A percentile compares a stretch with the other conserved stretches of the same genome.
phyloP scores from a whole-genome alignment of 2,329 filamentous ascomycete genomes.

The Sarocladium strictum region DNA sequence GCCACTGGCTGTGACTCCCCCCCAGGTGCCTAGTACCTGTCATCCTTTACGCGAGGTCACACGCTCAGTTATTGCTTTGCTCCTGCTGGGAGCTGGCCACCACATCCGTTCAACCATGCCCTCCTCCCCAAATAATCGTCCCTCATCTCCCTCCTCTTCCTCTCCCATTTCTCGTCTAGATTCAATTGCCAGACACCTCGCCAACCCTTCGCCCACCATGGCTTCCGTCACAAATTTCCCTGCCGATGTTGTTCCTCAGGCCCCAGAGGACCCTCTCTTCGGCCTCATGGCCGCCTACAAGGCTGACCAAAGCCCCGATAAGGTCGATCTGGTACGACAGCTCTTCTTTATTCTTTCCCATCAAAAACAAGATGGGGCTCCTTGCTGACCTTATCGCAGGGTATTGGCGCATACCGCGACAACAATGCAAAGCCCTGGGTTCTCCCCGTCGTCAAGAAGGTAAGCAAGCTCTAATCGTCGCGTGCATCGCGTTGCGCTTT shows the following conservation, averaged over 20 bases:
- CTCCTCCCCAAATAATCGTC: slow-evolving; percentile 24
- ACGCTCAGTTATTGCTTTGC: neutral
- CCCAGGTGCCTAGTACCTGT: neutral
- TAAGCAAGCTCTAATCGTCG: slow-evolving; percentile 32
- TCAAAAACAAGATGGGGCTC: neutral
- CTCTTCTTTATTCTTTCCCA: no score
- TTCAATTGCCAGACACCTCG: slow-evolving; percentile 66
- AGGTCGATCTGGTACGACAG: slow-evolving; percentile 90
- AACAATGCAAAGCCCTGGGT: slow-evolving; percentile 97
- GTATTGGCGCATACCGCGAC: slow-evolving; percentile 90
- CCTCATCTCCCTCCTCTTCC: slow-evolving; percentile 20
- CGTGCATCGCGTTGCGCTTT: neutral
- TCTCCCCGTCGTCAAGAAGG: slow-evolving; percentile 92
- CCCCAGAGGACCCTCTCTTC: slow-evolving; percentile 92
- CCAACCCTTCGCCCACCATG: slow-evolving; percentile 37
- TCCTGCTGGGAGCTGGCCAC: neutral
- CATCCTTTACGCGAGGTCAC: neutral
- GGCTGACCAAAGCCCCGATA: slow-evolving; percentile 69
- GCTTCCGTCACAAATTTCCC: slow-evolving; percentile 60
- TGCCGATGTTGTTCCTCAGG: slow-evolving; percentile 73
- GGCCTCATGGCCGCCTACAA: slow-evolving; percentile 84
- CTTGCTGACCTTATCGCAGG: slow-evolving; percentile 29
- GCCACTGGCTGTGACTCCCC: no score
- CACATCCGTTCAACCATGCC: slow-evolving; percentile 12
- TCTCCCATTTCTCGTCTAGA: slow-evolving; percentile 48